Evolutionary conservation across 169 alveolate genomes (phyloP), one percentile per base, ranked within the genome.

Genomic region (Eimeria maxima): DNA sequence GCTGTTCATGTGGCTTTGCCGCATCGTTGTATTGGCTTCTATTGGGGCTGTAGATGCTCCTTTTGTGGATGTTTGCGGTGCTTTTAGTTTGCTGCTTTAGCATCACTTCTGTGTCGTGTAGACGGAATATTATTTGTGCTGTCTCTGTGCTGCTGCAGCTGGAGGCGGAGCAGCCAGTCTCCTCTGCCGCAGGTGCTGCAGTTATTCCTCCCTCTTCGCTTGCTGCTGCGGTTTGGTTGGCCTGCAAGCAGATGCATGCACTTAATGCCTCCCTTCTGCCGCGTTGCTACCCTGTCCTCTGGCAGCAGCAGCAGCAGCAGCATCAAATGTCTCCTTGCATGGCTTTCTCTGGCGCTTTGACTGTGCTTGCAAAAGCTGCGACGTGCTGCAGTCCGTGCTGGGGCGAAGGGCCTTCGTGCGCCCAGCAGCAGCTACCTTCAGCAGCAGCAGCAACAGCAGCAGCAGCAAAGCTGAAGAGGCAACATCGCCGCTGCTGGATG

Each of bases 221-320:
- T 57, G 95, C 95, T 20, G 90, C 95, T 13, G 65, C 91, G 16
- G 83, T 91, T 11, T 91, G 95, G 95, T 84, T 74, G 67, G 95
- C 71, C 44, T 91, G 95, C 69, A 84, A 84, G 84, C 63, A 27
- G 95, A 81, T 91, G 63, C 91, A 74, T 5, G 91, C 44, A 7
- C 65, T 74, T 44, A 84, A 91, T 44, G 83, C 57, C 69, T 45
- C 57, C 50, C 71, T 91, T 63, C 91, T 91, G 65, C 90, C 90
- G 65, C 90, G 90, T 42, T 81, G 65, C 91, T 91, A 42, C 95
- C 91, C 69, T 78, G 29, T 42, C 47, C 90, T 91, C 50, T 67
- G 91, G 88, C 67, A 91, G 95, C 90, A 50, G 50, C 74, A n/a
- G 81, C 69, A 60, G 53, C 95, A 89, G 74, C 73, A 89, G 73